Conservation (phyloP, 208 protist species). For the Phytomonas sp. region DNA sequence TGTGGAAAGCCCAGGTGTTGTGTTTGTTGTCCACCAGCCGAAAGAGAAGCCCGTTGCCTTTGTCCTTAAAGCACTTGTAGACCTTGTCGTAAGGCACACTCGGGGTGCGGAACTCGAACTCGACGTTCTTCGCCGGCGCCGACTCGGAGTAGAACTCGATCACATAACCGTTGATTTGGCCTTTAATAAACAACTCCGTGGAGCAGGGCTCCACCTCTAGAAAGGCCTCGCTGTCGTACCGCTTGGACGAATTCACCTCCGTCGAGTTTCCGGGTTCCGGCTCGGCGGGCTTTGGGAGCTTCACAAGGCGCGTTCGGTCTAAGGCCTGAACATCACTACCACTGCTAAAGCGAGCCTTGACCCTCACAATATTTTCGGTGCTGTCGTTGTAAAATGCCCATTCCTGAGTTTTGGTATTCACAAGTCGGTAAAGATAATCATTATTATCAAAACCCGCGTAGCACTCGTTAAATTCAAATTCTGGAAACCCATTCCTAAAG, state of each 20-base stretch:
- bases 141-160: constrained; percentile 54
- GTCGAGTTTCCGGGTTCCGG: constrained; percentile 15
- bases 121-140: constrained; percentile 29
- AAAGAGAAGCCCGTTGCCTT: constrained; percentile 61
- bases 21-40: constrained; percentile 39
- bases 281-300: neutral
- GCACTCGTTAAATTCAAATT: constrained; percentile 44
- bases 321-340: constrained; percentile 36
- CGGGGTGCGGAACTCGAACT: constrained; percentile 47
- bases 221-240: constrained; percentile 21
- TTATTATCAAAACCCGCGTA: constrained; percentile 57
- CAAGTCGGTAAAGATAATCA: constrained; percentile 57
- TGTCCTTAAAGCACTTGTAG: constrained; percentile 71
- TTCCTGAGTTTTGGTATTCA: constrained; percentile 26
- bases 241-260: constrained; percentile 17
- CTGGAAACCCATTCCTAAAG: constrained; percentile 23
- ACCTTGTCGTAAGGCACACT: constrained; percentile 52
- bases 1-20: constrained; percentile 45
- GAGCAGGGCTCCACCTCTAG: constrained; percentile 63
- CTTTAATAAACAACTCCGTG: constrained; percentile 74
- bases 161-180: constrained; percentile 35
- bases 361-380: constrained; percentile 28
- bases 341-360: constrained; percentile 20
- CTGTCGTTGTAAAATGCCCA: constrained; percentile 83
- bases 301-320: constrained; percentile 20